phyloP scores from a whole-genome alignment of 164 flowering plant species.

The Tetrastigma voinierianum region DNA sequence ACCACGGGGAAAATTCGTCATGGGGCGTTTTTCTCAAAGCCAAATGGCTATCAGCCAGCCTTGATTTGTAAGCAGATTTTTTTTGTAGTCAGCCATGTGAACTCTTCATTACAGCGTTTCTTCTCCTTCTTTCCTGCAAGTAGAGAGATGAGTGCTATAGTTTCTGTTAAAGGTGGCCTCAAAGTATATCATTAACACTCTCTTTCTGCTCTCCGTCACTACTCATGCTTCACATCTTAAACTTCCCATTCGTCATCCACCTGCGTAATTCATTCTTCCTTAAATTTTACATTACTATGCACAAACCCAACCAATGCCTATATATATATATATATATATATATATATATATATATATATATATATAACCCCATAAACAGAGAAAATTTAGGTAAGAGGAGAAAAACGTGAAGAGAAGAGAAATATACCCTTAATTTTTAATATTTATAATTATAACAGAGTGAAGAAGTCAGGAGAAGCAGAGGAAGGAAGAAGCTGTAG shows the following conservation, averaged over 20 bases:
- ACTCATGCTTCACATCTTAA: slow-evolving; percentile 86
- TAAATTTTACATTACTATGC: neutral
- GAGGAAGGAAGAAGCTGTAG: too few relatives aligned
- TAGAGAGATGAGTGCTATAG: slow-evolving; percentile 50
- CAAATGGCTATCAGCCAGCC: slow-evolving; percentile 68
- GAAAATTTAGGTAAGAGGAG: neutral
- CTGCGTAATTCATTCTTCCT: slow-evolving; percentile 49
- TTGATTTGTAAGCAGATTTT: slow-evolving; percentile 65
- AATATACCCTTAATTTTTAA: too few relatives aligned
- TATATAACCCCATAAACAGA: neutral
- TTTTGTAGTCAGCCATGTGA: slow-evolving; percentile 91
- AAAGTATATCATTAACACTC: slow-evolving; percentile 85
- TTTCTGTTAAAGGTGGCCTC: slow-evolving; percentile 71
- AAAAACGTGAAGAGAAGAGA: neutral
- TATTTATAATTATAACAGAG: too few relatives aligned
- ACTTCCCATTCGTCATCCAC: slow-evolving; percentile 92
- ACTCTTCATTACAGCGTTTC: slow-evolving; percentile 78
- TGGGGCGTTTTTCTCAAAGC: slow-evolving; percentile 30
- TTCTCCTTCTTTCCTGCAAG: slow-evolving; percentile 53
- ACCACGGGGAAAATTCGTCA: slow-evolving; percentile 16
- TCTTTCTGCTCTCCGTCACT: slow-evolving; percentile 47
- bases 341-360: too few relatives aligned
- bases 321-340: too few relatives aligned
- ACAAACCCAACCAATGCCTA: too few relatives aligned
- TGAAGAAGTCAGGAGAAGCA: too few relatives aligned